phyloP scores from a whole-genome alignment of 257 asterid species.

The Cruciata laevipes region DNA sequence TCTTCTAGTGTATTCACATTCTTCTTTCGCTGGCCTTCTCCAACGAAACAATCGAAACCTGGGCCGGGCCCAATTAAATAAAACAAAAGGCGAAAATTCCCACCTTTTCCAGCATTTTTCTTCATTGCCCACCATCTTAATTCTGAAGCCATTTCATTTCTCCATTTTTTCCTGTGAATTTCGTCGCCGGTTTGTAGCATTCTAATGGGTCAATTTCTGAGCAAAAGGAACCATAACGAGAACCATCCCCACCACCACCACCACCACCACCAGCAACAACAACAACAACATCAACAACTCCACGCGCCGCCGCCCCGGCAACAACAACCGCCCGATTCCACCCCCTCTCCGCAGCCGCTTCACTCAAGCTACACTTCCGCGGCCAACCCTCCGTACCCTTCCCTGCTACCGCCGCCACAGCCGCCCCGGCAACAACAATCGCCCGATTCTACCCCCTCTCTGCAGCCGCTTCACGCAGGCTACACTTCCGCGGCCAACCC shows the following conservation, averaged over 20 bases:
- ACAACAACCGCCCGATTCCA: slow-evolving; percentile 24
- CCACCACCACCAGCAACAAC: slow-evolving; percentile 24
- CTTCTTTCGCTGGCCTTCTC: background rate
- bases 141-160: background rate
- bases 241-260: slow-evolving; percentile 24
- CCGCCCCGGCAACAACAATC: slow-evolving; percentile 23
- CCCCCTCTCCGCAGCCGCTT: slow-evolving; percentile 10
- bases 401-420: slow-evolving; percentile 26
- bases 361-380: slow-evolving; percentile 34
- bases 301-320: slow-evolving; percentile 25
- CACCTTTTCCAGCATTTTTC: background rate
- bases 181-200: background rate
- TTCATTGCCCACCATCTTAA: background rate
- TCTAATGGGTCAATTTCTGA: slow-evolving; percentile 50
- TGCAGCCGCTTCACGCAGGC: slow-evolving; percentile 19
- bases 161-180: background rate
- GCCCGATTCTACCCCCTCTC: slow-evolving; percentile 17
- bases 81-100: background rate
- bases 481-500: slow-evolving; percentile 45
- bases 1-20: no score
- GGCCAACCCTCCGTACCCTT: slow-evolving; percentile 43
- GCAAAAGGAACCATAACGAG: slow-evolving; percentile 56
- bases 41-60: background rate
- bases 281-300: slow-evolving; percentile 20
- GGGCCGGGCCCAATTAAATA: background rate